A percentile compares a stretch with the other conserved stretches of the same genome.
Conservation (phyloP, 2,329 filamentous ascomycete species). For the Rhinocladiella mackenziei region DNA sequence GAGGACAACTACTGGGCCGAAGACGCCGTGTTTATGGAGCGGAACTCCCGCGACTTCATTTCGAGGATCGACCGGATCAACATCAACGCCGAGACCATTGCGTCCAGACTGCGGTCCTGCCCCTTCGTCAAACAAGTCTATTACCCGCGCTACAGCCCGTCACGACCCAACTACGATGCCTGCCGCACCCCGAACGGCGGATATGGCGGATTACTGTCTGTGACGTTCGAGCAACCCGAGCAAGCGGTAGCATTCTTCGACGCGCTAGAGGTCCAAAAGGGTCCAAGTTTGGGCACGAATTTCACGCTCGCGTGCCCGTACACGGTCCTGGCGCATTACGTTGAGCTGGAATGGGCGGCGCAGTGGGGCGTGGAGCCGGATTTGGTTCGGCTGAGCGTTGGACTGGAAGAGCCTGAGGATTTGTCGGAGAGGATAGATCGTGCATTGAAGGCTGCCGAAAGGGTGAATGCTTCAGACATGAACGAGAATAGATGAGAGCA, state of each 20-base stretch:
- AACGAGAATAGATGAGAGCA: slow-evolving; percentile 1
- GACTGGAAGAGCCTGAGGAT: slow-evolving; percentile 71
- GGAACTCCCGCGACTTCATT: slow-evolving; percentile 90
- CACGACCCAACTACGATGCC: slow-evolving; percentile 69
- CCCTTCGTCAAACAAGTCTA: slow-evolving; percentile 70
- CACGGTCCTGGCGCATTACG: slow-evolving; percentile 84
- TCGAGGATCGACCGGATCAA: slow-evolving; percentile 81
- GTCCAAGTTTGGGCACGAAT: slow-evolving; percentile 91
- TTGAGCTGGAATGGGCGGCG: slow-evolving; percentile 78
- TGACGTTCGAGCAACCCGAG: slow-evolving; percentile 67
- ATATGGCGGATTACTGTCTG: slow-evolving; percentile 84
- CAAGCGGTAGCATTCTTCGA: slow-evolving; percentile 83
- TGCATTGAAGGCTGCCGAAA: slow-evolving; percentile 61
- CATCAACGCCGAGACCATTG: slow-evolving; percentile 76
- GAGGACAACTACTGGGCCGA: slow-evolving; percentile 94
- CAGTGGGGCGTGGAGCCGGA: slow-evolving; percentile 78
- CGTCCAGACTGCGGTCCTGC: slow-evolving; percentile 62
- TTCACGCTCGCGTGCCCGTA: slow-evolving; percentile 91
- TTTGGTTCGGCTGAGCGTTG: slow-evolving; percentile 82
- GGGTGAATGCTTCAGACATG: slow-evolving; percentile 9
- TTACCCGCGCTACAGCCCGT: slow-evolving; percentile 77
- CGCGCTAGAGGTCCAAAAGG: slow-evolving; percentile 80
- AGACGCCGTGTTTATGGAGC: slow-evolving; percentile 89
- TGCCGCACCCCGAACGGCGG: slow-evolving; percentile 71
- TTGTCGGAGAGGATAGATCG: slow-evolving; percentile 60